A percentile compares a stretch with the other conserved stretches of the same genome.
Conservation (phyloP, 805 yeast species). For the Yarrowia phangngaensis region DNA sequence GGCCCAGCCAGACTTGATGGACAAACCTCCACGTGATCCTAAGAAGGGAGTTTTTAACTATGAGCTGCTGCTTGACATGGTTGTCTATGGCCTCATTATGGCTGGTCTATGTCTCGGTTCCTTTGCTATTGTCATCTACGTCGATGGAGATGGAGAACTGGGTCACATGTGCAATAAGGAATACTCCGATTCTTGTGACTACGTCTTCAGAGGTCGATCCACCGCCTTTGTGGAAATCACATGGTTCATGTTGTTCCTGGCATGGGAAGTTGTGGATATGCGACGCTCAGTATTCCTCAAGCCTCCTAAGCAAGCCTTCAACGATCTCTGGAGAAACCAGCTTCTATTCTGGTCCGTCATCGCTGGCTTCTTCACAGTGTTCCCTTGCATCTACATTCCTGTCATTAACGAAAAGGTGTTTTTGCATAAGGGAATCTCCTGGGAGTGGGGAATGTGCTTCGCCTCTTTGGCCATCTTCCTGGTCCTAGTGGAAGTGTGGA, state of each 20-base stretch:
- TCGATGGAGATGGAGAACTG: slow-evolving; percentile 59
- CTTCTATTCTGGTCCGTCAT: slow-evolving; percentile 78
- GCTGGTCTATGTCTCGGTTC: slow-evolving; percentile 65
- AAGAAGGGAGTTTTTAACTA: slow-evolving; percentile 56
- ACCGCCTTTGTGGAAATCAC: slow-evolving; percentile 78
- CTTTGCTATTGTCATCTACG: slow-evolving; percentile 64
- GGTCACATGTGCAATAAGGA: slow-evolving; percentile 61
- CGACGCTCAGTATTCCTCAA: slow-evolving; percentile 65
- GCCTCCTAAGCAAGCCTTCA: slow-evolving; percentile 63
- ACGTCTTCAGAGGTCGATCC: slow-evolving; percentile 72
- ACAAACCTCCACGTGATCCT: slow-evolving; percentile 58
- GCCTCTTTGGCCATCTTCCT: slow-evolving; percentile 59
- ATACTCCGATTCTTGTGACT: slow-evolving; percentile 48
- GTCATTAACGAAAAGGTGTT: slow-evolving; percentile 75
- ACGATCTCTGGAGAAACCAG: slow-evolving; percentile 68
- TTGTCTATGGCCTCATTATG: slow-evolving; percentile 69
- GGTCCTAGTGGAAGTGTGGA: slow-evolving; percentile 61
- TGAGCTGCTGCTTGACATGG: slow-evolving; percentile 66
- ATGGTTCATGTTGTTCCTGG: slow-evolving; percentile 76
- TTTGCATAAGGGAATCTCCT: slow-evolving; percentile 63
- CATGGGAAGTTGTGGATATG: slow-evolving; percentile 80
- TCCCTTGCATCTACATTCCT: slow-evolving; percentile 83
- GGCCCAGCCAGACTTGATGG: slow-evolving; percentile 61
- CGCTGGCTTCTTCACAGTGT: slow-evolving; percentile 62
- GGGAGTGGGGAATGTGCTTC: slow-evolving; percentile 76